phyloP scores from a whole-genome alignment of 78 protist genomes.

The Dictyostelium brefeldianum region DNA sequence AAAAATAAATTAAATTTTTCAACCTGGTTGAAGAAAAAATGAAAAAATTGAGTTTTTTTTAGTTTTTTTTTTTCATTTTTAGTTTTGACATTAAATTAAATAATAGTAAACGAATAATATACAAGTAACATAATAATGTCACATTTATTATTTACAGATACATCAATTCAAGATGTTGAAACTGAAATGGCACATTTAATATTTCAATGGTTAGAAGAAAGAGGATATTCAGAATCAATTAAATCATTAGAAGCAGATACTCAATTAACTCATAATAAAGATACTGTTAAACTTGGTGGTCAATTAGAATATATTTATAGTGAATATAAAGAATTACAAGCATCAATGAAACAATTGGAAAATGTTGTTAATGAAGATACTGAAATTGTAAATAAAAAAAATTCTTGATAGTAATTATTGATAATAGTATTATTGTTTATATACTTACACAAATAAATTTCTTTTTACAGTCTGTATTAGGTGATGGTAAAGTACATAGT shows the following conservation, averaged over 20 bases:
- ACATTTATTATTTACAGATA: conserved; percentile 2
- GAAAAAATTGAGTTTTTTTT: neutral
- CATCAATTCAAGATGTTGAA: neutral
- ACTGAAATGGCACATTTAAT: conserved; percentile 31
- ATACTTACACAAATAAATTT: neutral
- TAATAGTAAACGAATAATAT: too few species aligned
- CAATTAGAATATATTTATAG: conserved; percentile 46
- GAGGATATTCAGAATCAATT: conserved; percentile 39
- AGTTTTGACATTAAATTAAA: too few species aligned
- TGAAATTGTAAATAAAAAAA: conserved; percentile 21
- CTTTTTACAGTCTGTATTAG: conserved; percentile 4
- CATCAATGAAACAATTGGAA: conserved; percentile 6
- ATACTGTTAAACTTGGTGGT: conserved; percentile 44
- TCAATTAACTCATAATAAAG: neutral
- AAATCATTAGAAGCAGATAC: conserved; percentile 5
- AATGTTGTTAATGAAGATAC: conserved; percentile 16
- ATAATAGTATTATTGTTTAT: neutral
- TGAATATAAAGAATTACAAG: conserved; percentile 54
- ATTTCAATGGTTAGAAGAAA: conserved; percentile 68
- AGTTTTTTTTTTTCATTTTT: neutral
- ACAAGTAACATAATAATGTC: too few species aligned
- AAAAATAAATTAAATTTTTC: neutral
- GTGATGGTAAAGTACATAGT: conserved; percentile 24
- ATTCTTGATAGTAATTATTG: neutral
- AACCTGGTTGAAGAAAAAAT: neutral